Conservation (phyloP, 257 asterid species). For the Penstemon eatonii region DNA sequence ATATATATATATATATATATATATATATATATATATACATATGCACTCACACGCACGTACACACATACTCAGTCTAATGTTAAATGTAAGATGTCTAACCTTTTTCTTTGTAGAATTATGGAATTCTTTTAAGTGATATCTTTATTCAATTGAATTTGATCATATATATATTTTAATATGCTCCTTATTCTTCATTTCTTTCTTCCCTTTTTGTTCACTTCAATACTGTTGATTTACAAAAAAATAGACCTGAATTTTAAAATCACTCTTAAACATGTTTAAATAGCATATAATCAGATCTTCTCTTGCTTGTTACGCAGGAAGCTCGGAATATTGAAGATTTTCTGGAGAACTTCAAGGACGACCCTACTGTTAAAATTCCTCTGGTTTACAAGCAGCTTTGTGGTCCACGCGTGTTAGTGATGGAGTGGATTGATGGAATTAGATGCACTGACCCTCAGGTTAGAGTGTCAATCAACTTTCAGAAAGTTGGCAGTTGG, state of each 20-base stretch:
- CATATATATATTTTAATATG: slow-evolving; percentile 14
- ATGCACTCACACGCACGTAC: background rate
- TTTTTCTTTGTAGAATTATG: slow-evolving; percentile 1
- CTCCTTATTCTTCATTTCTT: background rate
- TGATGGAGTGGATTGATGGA: slow-evolving; percentile 99
- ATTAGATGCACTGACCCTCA: slow-evolving; percentile 97
- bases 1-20: background rate
- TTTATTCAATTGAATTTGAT: background rate
- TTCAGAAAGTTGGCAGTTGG: slow-evolving; percentile 20
- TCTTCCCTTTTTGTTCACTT: background rate
- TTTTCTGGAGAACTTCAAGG: slow-evolving; percentile 93
- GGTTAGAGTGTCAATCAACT: slow-evolving; percentile 43
- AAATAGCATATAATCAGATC: slow-evolving; percentile 16
- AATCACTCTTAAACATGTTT: slow-evolving; percentile 9
- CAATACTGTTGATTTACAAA: slow-evolving; percentile 7
- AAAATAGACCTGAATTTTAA: slow-evolving; percentile 13
- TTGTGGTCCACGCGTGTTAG: slow-evolving; percentile 87
- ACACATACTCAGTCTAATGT: slow-evolving; percentile 4
- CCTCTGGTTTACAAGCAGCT: slow-evolving; percentile 85
- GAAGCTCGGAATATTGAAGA: slow-evolving; percentile 98
- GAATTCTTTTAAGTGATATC: background rate
- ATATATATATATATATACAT: background rate
- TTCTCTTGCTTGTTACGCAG: slow-evolving; percentile 37
- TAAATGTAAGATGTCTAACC: slow-evolving; percentile 1
- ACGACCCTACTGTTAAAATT: slow-evolving; percentile 93